A percentile compares a stretch with the other conserved stretches of the same genome.
These are phyloP conservation scores for Boletus vinaceobasis DNA, from an alignment of 768 basidiomycete species.

Conservation along the genomic window DNA sequence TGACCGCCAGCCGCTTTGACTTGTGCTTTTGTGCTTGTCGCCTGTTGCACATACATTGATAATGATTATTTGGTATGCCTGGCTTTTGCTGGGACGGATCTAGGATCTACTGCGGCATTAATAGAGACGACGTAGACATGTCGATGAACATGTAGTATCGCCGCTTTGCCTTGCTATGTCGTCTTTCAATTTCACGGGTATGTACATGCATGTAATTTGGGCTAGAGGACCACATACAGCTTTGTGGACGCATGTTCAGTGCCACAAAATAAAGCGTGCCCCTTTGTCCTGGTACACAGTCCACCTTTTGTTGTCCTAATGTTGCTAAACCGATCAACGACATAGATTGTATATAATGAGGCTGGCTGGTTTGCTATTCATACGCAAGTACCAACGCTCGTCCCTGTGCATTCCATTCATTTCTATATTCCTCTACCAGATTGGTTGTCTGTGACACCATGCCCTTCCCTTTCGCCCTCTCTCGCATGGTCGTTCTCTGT, in stretches of 20 bases:
- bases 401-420: constrained; percentile 5
- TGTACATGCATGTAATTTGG: background rate
- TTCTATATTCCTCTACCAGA: background rate
- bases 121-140: background rate
- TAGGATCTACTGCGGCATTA: no score
- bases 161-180: background rate
- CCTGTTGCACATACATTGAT: background rate
- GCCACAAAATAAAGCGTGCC: background rate
- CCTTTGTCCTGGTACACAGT: constrained; percentile 9
- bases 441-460: constrained; percentile 26
- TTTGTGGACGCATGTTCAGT: constrained; percentile 1
- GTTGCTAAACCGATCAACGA: background rate
- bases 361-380: background rate
- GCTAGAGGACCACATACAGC: background rate
- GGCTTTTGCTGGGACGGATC: background rate
- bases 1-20: background rate
- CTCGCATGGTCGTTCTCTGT: constrained; percentile 20
- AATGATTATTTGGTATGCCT: background rate
- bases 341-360: constrained; percentile 13
- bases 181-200: background rate
- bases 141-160: background rate
- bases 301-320: constrained; percentile 7
- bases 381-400: background rate
- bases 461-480: constrained; percentile 24
- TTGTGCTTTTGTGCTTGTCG: background rate